These are phyloP conservation scores for Phytophthora lateralis DNA, from an alignment of 352 stramenopile genomes.

Conservation along the genomic window DNA sequence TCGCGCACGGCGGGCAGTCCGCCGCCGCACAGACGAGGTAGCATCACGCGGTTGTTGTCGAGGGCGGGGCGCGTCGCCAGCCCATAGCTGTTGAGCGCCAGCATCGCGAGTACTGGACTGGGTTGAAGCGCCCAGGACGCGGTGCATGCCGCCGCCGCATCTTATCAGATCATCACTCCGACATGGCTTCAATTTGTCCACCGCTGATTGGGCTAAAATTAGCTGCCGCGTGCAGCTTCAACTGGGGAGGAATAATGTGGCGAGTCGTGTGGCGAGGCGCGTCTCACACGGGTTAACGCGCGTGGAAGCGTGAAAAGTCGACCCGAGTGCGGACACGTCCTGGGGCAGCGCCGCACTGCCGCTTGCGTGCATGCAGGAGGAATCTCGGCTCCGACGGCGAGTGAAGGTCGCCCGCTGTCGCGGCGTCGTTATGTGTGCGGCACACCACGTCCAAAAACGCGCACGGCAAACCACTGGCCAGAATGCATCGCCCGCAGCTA, in stretches of 20 bases:
- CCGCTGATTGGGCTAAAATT: conserved; percentile 14
- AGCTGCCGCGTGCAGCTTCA: conserved; percentile 1
- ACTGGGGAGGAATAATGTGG: background rate
- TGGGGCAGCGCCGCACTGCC: no score
- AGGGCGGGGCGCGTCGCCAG: conserved; percentile 22
- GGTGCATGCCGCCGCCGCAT: background rate
- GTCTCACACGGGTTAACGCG: background rate
- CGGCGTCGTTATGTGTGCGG: conserved; percentile 2
- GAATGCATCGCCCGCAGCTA: background rate
- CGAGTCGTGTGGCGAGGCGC: background rate
- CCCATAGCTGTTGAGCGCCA: conserved; percentile 59
- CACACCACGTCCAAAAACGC: conserved; percentile 8
- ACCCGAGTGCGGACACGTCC: background rate
- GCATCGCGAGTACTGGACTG: conserved; percentile 17
- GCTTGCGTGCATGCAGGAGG: background rate
- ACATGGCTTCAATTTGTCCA: background rate
- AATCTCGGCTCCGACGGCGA: background rate
- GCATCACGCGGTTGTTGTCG: conserved; percentile 32
- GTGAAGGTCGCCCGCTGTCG: conserved; percentile 1
- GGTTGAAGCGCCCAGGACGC: no score
- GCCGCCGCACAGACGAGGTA: conserved; percentile 45
- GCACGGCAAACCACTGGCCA: conserved; percentile 22
- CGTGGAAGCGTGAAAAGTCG: background rate
- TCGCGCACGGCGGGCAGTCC: conserved; percentile 34
- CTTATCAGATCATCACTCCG: conserved; percentile 9